Conservation (phyloP, 805 yeast species). For the Yamadazyma sp. region DNA sequence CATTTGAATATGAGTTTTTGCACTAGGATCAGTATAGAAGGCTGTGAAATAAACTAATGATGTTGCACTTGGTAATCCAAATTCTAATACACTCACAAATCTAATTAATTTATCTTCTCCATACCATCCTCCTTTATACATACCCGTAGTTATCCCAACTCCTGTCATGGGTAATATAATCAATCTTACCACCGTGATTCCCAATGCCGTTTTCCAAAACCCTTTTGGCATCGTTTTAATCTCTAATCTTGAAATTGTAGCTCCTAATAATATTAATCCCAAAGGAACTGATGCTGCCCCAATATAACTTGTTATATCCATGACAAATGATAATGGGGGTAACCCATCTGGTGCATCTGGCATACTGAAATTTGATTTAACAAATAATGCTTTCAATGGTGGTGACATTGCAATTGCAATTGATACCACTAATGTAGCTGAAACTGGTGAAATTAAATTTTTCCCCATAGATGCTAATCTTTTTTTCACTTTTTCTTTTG, state of each 20-base stretch:
- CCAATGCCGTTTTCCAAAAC: constrained; percentile 63
- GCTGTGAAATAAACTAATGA: constrained; percentile 87
- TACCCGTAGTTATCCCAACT: constrained; percentile 51
- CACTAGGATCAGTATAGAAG: constrained; percentile 67
- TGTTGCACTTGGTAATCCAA: constrained; percentile 86
- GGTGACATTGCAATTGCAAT: constrained; percentile 79
- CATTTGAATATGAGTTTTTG: constrained; percentile 60
- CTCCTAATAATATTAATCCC: constrained; percentile 80
- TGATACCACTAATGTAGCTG: constrained; percentile 64
- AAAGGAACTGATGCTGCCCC: constrained; percentile 89
- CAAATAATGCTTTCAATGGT: constrained; percentile 65
- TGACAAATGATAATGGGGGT: constrained; percentile 81
- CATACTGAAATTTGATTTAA: constrained; percentile 34
- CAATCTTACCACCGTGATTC: constrained; percentile 56
- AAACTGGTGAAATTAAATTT: constrained; percentile 68
- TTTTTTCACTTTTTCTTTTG: constrained; percentile 5
- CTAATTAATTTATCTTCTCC: constrained; percentile 57
- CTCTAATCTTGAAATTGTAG: constrained; percentile 76
- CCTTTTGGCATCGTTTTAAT: constrained; percentile 62
- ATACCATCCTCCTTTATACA: constrained; percentile 63
- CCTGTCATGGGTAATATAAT: constrained; percentile 80
- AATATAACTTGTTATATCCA: constrained; percentile 76
- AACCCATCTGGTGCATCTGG: constrained; percentile 78
- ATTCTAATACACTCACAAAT: constrained; percentile 70
- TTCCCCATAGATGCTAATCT: constrained; percentile 22